Evolutionary conservation across 169 alveolate species (phyloP), one percentile per base, ranked within the genome.

Genomic region (Plasmodium adleri): DNA sequence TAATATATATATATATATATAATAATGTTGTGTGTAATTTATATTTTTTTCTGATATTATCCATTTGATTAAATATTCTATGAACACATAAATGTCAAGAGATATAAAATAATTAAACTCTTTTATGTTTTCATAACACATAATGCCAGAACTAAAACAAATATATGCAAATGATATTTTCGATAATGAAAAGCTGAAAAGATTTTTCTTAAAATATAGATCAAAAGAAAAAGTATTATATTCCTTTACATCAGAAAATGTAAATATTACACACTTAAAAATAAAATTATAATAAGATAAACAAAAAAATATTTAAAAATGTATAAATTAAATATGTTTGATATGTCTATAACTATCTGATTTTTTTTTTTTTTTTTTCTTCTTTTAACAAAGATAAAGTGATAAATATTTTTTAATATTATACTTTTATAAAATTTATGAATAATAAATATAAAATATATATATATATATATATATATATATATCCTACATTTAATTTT

Each of bases 241-340:
- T 60, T 80, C 90, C 56, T 80, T 80, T 67, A 80, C 90, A 45
- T 80, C 90, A 17, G 80, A 68, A 24, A 80, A 80, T 66, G 90
- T 80, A 80, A 59, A 13, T 52, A 13, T n/a, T 67, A 59, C 5
- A 2, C 4, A 50, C 12, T 26, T 9, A 22, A 2, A 26, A 15
- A 12, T 43, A 28, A 13, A 13, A 58, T 28, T 2, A 28, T 28
- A 28, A 28, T 28, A 28, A 60, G 22, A 43, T 43, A 28, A 13
- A 66, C 12, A 66, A 66, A 3, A 28, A 7, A 28, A 12, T n/a
- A 59, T 59, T 64, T 64, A 10, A 28, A 28, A 2, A 59, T 10
- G 26, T 59, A 17, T 59, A 59, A 15, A 59, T 20, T 0, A 9
- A 13, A 10, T 13, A 54, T 32, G 45, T 32, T 32, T 1, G 9